These are phyloP conservation scores for Metarhizium rileyi DNA, from an alignment of 2,329 filamentous ascomycete genomes.

Conservation along the genomic window DNA sequence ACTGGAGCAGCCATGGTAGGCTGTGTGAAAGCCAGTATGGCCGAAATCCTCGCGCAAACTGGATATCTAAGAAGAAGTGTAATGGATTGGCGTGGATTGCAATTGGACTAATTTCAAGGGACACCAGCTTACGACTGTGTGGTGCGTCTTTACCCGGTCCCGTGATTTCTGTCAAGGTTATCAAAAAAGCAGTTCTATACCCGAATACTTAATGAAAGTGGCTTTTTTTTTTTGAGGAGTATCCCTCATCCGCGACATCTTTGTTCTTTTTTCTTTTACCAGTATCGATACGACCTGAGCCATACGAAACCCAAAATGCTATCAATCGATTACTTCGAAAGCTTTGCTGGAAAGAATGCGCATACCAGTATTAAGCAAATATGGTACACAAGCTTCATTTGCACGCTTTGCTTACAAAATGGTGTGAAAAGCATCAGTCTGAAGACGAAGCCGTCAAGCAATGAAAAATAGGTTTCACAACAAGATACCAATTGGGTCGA, in stretches of 20 bases:
- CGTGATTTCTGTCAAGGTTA: neutral
- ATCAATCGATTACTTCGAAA: no score
- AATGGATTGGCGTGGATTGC: neutral
- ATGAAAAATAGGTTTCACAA: no score
- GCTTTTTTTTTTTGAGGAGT: neutral
- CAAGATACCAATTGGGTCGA: no score
- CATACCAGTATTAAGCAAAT: no score
- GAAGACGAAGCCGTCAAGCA: no score
- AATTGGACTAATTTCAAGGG: neutral
- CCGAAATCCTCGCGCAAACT: neutral
- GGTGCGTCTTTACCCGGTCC: neutral
- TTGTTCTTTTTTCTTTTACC: neutral
- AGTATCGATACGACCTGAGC: no score
- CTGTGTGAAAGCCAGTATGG: neutral
- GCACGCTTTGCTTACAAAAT: no score
- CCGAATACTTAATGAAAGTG: neutral
- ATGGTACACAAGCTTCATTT: no score
- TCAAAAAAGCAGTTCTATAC: neutral
- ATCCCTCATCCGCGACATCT: neutral
- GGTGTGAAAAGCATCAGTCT: no score
- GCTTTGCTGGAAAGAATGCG: no score
- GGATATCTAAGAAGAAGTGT: neutral
- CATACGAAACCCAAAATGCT: no score
- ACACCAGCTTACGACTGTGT: neutral
- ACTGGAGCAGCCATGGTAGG: neutral